Base-by-base conservation (phyloP, 2,329 filamentous ascomycete genomes). In the Lasiodiplodia hormozganensis region DNA sequence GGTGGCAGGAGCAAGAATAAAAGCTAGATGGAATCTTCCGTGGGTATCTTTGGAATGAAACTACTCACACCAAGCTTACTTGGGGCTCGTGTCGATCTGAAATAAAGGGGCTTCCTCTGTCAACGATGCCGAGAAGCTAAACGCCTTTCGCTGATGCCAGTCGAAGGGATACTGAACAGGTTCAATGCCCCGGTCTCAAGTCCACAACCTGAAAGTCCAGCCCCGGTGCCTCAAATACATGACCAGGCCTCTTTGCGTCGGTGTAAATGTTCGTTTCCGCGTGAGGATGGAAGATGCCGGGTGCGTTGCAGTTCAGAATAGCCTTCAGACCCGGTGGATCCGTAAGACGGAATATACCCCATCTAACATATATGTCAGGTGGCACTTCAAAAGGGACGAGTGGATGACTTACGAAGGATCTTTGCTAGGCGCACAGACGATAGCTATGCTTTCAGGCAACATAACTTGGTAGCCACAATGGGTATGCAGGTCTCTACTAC, bases 391-490 rank as follows among this genome's bases (percentile, higher is more conserved):
- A 47, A 67, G 36, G 7, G 25, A 6, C 28, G 6, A 25, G 34
- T 11, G 18, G 47, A n/a, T 28, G 28, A 86, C 89, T 82, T 82
- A 94, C 88, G 89, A 91, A 54, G 92, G 92, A 43, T 86, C 84
- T 74, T 92, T 93, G 68, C 87, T 91, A 0, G 96, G 96, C 6
- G 96, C 93, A 81, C 96, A 99, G 49, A 99, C 96, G 74, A 99
- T 97, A 4, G 96, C 96, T 71, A 99, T 94, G 74, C 93, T 96
- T 83, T 99, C 96, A 0, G 94, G 91, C 81, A 98, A 88, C 93
- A 97, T 97, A 69, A 96, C 90, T 80, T 99, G 96, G 78, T 97
- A 98, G 12, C 94, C 94, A 3, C 90, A 90, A 76, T 97, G 95
- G 0, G 96, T 99, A 77, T 99, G 96, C 72, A 98, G 78, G 76